phyloP scores from a whole-genome alignment of 192 early-diverging fungal genomes.

The Umbelopsis ramanniana region DNA sequence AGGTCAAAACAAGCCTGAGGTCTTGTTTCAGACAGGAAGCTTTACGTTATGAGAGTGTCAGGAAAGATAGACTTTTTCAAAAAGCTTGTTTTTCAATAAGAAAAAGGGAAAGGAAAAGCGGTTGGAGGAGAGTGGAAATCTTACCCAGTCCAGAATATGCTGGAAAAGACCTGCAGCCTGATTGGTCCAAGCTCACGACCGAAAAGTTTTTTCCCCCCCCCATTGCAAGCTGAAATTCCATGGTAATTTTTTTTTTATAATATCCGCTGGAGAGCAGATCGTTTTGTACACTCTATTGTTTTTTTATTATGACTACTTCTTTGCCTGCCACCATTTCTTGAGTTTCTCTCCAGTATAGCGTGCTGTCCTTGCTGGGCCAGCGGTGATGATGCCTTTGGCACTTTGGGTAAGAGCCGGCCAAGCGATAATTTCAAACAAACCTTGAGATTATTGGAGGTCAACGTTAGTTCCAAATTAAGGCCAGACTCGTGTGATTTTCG shows the following conservation, averaged over 20 bases:
- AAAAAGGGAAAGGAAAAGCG: background rate
- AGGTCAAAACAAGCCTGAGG: slow-evolving; percentile 2
- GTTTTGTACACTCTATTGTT: background rate
- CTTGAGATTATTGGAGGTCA: slow-evolving; percentile 22
- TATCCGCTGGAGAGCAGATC: no score
- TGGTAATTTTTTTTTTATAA: no score
- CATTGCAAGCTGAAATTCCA: background rate
- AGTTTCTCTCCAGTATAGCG: slow-evolving; percentile 67
- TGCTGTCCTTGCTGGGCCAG: slow-evolving; percentile 70
- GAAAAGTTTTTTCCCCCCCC: background rate
- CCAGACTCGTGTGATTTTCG: background rate
- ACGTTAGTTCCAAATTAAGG: slow-evolving; percentile 28
- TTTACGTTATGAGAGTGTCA: slow-evolving; percentile 14
- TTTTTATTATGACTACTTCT: slow-evolving; percentile 31
- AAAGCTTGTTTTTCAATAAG: background rate
- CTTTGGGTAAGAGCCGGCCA: slow-evolving; percentile 88
- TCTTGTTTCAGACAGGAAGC: slow-evolving; percentile 10
- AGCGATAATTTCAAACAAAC: slow-evolving; percentile 40
- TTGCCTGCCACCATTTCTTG: slow-evolving; percentile 55
- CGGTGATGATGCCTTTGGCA: slow-evolving; percentile 89
- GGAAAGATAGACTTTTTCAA: background rate
- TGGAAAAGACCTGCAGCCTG: background rate
- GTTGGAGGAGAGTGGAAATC: background rate
- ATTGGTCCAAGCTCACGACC: background rate
- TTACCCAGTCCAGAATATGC: background rate